Evolutionary conservation across 805 yeast genomes (phyloP), one percentile per base, ranked within the genome.

Genomic region (Debaryomyces castellii): DNA sequence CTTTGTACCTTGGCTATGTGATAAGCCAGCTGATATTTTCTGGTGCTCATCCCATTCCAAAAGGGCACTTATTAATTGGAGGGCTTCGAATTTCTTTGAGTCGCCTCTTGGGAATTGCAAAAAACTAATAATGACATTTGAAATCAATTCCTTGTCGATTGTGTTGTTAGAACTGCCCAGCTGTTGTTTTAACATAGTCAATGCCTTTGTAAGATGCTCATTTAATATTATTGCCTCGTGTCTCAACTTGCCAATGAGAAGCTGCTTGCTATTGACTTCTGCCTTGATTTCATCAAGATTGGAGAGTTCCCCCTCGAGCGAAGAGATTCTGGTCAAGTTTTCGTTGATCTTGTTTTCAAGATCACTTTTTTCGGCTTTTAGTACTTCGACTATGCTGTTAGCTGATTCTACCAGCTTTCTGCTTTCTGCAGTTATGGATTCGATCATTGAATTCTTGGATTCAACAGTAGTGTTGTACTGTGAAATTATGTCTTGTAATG

Each of bases 161-260:
- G 85, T 77, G 41, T 84, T 87, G 6, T 89, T 81, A 17, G 58
- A 46, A 25, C 57, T 59, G 32, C 82, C 81, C 34, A 87, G 81
- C 43, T 85, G 87, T 59, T 84, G 84, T 56, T 90, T 89, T 48
- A 94, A 78, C 76, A 92, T 74, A 21, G 89, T 81, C 50, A 92
- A 69, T 1, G 98, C 96, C 58, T 94, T 92, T n/a, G 96, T 90
- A 44, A 94, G 69, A 67, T 94, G 98, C 60, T 94, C 99, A 62
- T 94, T 94, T 47, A 92, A 69, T 21, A 89, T 88, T 8, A 94
- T 92, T 1, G 96, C 92, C 63, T 94, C 99, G 63, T 92, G 98
- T 43, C 97, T 80, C 41, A 94, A 76, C 61, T 92, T 94, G 1
- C 98, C 98, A 42, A 94, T 81, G 41, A 83, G 78, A 27, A 91